Conservation (phyloP, 2,329 filamentous ascomycete genomes). For the Scleromitrula shiraiana region DNA sequence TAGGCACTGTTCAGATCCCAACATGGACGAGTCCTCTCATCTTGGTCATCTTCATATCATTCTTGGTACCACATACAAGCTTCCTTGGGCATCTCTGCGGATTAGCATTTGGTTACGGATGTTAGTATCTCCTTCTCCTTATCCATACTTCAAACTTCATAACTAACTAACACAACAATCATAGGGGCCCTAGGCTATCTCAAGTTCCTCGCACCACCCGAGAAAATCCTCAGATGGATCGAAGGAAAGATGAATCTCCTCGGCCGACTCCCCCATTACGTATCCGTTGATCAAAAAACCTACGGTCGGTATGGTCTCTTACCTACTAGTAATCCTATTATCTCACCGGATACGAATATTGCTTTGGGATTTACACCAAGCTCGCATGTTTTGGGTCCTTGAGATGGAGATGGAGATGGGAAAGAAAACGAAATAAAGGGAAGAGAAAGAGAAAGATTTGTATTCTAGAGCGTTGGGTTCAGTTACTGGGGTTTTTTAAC, state of each 20-base stretch:
- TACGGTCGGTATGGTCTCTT: slow-evolving; percentile 88
- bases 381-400: slow-evolving; percentile 62
- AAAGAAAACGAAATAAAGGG: background rate
- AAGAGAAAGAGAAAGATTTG: background rate
- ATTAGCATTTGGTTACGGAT: slow-evolving; percentile 76
- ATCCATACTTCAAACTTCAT: background rate
- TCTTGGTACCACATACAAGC: slow-evolving; percentile 73
- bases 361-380: slow-evolving; percentile 55
- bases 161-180: slow-evolving; percentile 24
- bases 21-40: slow-evolving; percentile 89
- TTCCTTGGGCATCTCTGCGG: slow-evolving; percentile 82
- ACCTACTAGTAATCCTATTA: slow-evolving; percentile 45
- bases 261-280: slow-evolving; percentile 78
- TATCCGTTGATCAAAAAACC: slow-evolving; percentile 92
- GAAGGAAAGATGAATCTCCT: slow-evolving; percentile 83
- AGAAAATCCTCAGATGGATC: slow-evolving; percentile 79
- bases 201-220: slow-evolving; percentile 81
- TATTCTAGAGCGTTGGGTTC: background rate
- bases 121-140: slow-evolving; percentile 44
- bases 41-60: slow-evolving; percentile 63
- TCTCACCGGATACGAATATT: slow-evolving; percentile 31
- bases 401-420: too few species aligned
- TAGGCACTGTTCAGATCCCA: slow-evolving; percentile 61
- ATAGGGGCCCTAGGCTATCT: slow-evolving; percentile 79
- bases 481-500: too few species aligned